Evolutionary conservation across 768 basidiomycete species (phyloP).

Genomic region (Lactarius akahatsu): DNA sequence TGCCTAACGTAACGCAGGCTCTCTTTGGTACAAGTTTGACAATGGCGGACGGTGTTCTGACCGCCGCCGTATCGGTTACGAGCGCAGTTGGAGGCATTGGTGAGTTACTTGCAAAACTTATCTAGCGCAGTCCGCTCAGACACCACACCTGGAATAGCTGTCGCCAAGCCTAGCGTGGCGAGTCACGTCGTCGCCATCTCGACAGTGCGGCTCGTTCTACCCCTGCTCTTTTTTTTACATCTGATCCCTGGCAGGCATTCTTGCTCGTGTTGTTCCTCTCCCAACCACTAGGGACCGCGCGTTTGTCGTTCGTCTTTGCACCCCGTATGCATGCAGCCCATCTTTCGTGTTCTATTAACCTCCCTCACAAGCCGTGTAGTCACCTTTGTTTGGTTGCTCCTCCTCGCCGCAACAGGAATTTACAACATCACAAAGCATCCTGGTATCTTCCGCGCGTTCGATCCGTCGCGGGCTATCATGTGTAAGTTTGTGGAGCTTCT

Average conservation of each 20-base stretch:
- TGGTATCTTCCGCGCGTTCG: slow-evolving; percentile 63
- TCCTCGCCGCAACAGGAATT: slow-evolving; percentile 53
- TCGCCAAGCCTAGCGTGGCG: slow-evolving; percentile 51
- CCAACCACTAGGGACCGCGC: slow-evolving; percentile 59
- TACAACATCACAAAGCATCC: slow-evolving; percentile 55
- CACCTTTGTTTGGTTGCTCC: slow-evolving; percentile 55
- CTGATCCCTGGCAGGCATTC: slow-evolving; percentile 42
- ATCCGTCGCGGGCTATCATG: slow-evolving; percentile 63
- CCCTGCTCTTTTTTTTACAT: background rate
- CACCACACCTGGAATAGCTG: slow-evolving; percentile 35
- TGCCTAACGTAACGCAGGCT: slow-evolving; percentile 38
- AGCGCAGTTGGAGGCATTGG: slow-evolving; percentile 65
- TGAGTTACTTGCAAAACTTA: background rate
- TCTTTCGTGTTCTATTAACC: background rate
- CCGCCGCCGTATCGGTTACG: slow-evolving; percentile 67
- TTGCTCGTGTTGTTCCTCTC: slow-evolving; percentile 55
- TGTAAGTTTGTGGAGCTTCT: slow-evolving; percentile 39
- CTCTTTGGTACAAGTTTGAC: slow-evolving; percentile 66
- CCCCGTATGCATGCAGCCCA: slow-evolving; percentile 43
- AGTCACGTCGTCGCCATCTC: slow-evolving; percentile 56
- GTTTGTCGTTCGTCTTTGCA: slow-evolving; percentile 52
- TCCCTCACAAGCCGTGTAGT: slow-evolving; percentile 36
- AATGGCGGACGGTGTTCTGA: slow-evolving; percentile 66
- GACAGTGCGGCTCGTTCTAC: slow-evolving; percentile 42
- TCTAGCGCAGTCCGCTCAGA: background rate